Evolutionary conservation across 495 filamentous ascomycete species (phyloP).

Genomic region (Hypoxylon cercidicola): DNA sequence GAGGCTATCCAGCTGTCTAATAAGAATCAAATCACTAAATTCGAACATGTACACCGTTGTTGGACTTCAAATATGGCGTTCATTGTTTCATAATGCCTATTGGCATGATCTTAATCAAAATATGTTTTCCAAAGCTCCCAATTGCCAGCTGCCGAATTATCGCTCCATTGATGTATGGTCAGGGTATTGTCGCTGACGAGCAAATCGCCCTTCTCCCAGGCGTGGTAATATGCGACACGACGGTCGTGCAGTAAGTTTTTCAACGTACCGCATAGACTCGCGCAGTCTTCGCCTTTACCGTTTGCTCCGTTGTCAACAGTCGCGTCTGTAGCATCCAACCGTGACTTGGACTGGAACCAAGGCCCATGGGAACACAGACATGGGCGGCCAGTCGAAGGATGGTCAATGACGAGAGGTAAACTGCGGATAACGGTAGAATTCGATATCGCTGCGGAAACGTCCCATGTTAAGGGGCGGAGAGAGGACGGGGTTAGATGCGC

Average conservation of each 20-base stretch:
- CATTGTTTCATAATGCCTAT: neutral
- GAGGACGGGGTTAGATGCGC: conserved; percentile 50
- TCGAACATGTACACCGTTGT: too few relatives aligned
- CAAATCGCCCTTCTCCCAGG: conserved; percentile 66
- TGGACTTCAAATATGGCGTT: too few relatives aligned
- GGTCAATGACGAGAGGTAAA: conserved; percentile 60
- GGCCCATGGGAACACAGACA: conserved; percentile 67
- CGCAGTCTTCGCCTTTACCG: conserved; percentile 11
- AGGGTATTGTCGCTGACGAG: conserved; percentile 64
- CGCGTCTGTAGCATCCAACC: conserved; percentile 59
- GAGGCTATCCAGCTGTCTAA: too few relatives aligned
- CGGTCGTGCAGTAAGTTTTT: conserved; percentile 58
- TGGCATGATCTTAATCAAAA: conserved; percentile 24
- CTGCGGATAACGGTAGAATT: conserved; percentile 51
- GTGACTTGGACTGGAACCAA: conserved; percentile 61
- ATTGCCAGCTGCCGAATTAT: conserved; percentile 44
- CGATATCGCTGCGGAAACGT: conserved; percentile 54
- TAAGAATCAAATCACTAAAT: too few relatives aligned
- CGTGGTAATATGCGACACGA: conserved; percentile 58
- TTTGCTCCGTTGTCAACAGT: conserved; percentile 53
- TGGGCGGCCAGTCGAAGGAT: conserved; percentile 54
- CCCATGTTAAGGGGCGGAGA: conserved; percentile 56
- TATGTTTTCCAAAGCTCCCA: conserved; percentile 34
- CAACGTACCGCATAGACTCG: conserved; percentile 41
- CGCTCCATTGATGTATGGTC: conserved; percentile 63